phyloP scores from a whole-genome alignment of 306 rosid genomes.

The Sesbania bispinosa region DNA sequence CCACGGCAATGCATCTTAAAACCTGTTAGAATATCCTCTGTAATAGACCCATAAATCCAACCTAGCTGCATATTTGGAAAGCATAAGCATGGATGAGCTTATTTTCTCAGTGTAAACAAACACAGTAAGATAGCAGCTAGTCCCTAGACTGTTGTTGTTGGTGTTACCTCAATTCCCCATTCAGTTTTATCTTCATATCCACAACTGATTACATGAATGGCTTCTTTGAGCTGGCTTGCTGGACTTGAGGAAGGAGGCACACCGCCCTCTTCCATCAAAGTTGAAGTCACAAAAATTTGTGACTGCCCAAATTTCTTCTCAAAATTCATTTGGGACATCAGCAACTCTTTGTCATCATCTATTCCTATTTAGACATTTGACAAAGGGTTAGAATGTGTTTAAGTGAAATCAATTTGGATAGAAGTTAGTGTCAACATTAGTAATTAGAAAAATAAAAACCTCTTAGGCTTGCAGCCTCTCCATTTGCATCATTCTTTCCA shows the following conservation, averaged over 20 bases:
- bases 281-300: constrained; percentile 88
- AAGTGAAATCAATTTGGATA: constrained; percentile 7
- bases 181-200: constrained; percentile 40
- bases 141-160: neutral
- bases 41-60: constrained; percentile 89
- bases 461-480: constrained; percentile 51
- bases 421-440: neutral
- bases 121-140: constrained; percentile 16
- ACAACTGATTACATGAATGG: constrained; percentile 89
- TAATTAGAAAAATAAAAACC: constrained; percentile 34
- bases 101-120: neutral
- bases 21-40: constrained; percentile 89
- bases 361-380: constrained; percentile 38
- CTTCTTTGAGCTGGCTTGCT: constrained; percentile 85
- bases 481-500: constrained; percentile 26
- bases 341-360: constrained; percentile 73
- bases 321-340: constrained; percentile 91
- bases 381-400: neutral
- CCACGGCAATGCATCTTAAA: constrained; percentile 98
- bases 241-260: constrained; percentile 94
- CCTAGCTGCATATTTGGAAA: constrained; percentile 58
- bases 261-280: constrained; percentile 88
- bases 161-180: constrained; percentile 78
- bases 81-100: neutral
- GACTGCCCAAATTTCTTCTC: constrained; percentile 40